Conservation (phyloP, 2,329 filamentous ascomycete genomes). For the Microthyrium microscopicum region DNA sequence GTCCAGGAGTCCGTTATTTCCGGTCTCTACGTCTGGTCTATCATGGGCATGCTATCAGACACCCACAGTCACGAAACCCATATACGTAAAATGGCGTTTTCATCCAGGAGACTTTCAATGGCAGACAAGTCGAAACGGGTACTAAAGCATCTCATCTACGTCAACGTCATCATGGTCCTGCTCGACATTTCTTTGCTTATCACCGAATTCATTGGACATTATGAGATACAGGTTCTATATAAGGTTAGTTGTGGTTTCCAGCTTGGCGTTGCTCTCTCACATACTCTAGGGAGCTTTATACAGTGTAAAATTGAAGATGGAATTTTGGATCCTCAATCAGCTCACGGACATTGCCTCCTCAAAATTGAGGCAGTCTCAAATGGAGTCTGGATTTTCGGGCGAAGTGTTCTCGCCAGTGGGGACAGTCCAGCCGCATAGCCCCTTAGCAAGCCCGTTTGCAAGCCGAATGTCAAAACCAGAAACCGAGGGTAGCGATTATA, state of each 20-base stretch:
- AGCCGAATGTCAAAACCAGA: too few species aligned
- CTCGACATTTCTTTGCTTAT: slow-evolving; percentile 5
- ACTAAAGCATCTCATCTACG: slow-evolving; percentile 3
- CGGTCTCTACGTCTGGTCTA: slow-evolving; percentile 8
- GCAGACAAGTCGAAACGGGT: too few species aligned
- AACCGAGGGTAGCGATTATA: too few species aligned
- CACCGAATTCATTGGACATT: slow-evolving; percentile 3
- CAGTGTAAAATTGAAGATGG: slow-evolving; percentile 11
- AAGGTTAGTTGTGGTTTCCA: too few species aligned
- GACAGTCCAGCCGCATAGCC: too few species aligned
- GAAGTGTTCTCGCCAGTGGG: too few species aligned
- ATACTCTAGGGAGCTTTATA: too few species aligned
- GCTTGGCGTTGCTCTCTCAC: too few species aligned
- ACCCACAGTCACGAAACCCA: background rate
- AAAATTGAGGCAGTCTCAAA: background rate
- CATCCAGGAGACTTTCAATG: background rate
- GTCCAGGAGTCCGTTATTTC: slow-evolving; percentile 22
- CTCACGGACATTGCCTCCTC: slow-evolving; percentile 6
- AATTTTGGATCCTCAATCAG: slow-evolving; percentile 13
- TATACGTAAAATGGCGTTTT: background rate
- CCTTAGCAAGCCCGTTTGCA: too few species aligned
- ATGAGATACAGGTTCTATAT: slow-evolving; percentile 3
- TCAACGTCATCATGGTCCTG: slow-evolving; percentile 4
- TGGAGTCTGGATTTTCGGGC: too few species aligned
- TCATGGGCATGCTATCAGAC: background rate